A percentile compares a stretch with the other conserved stretches of the same genome.
phyloP scores from a whole-genome alignment of 768 basidiomycete species.

The Cystofilobasidium bisporidii region DNA sequence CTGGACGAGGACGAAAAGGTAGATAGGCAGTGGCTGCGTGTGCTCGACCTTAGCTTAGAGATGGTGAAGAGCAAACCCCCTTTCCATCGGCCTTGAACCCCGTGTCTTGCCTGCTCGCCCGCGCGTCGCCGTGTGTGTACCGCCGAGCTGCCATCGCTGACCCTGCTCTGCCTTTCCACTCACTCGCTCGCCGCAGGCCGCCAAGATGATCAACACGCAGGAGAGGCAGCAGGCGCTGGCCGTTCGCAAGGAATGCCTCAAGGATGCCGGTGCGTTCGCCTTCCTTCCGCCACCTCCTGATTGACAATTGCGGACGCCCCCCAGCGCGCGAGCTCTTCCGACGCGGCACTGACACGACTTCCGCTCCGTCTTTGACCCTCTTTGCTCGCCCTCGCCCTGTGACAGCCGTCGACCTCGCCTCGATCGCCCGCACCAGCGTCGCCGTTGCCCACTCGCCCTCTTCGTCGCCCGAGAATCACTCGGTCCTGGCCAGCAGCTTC shows the following conservation, averaged over 20 bases:
- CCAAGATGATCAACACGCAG: background rate
- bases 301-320: too few species aligned
- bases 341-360: too few species aligned
- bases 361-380: too few species aligned
- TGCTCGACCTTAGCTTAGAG: background rate
- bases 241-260: constrained; percentile 7
- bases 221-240: constrained; percentile 4
- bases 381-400: background rate
- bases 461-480: constrained; percentile 7
- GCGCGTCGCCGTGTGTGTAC: background rate
- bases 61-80: background rate
- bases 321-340: too few species aligned
- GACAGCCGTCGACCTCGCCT: constrained; percentile 10
- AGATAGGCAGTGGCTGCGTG: background rate
- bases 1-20: constrained; percentile 1
- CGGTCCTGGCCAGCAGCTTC: constrained; percentile 12
- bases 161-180: background rate
- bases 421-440: constrained; percentile 9
- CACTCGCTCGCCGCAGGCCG: background rate
- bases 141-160: too few species aligned
- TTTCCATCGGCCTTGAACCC: background rate
- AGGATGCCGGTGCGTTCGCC: background rate
- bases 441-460: constrained; percentile 11
- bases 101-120: background rate
- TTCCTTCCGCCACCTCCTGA: too few species aligned